Base-by-base conservation (phyloP, 2,329 filamentous ascomycete genomes). In the Keithomyces neogunnii region DNA sequence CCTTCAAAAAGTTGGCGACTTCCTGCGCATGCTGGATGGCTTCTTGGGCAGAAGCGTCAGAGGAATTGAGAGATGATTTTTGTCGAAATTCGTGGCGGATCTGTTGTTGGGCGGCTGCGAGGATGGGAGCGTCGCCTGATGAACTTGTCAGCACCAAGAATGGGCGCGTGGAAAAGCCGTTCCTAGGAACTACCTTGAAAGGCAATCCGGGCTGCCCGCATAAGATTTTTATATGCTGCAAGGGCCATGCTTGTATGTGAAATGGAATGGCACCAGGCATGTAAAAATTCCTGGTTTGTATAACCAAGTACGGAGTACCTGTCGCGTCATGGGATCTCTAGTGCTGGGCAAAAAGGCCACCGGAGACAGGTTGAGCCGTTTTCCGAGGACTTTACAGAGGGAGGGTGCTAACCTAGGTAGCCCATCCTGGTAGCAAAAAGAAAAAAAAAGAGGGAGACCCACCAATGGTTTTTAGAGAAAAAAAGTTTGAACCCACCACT, bases 11-110 rank as follows among this genome's bases (percentile, higher is more conserved):
- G 56, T 78, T 77, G 3, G 92, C 88, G 3, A 97, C 84, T 40
- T 93, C 88, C 55, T 91, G 75, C 7, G 91, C 93, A 62, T 95
- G 84, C 57, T 84, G 73, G 54, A 99, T 82, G 8, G 84, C 82
- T 51, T 82, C 77, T 11, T 74, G 70, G 1, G 81, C 74, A 52
- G 83, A 80, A 10, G 83, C 73, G 52, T 82, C 80, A 10, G 75
- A 71, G 0, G 80, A 67, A 4, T 79, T 69, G 9, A 89, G 69
- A 2, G 73, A 68, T 43, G 82, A 77, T 59, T 88, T 86, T 51
- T 77, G 72, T 49, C 84, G 81, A 69, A 99, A 99, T 13, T 78
- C 80, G 44, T 76, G 72, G 51, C 90, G 86, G 53, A 89, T 91
- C 66, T 89, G 79, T 50, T 73, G 63, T 52, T 83, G 83, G 5